A percentile compares a stretch with the other conserved stretches of the same genome.
Conservation (phyloP, 2,329 filamentous ascomycete species). For the Fusarium pseudoanthophilum region DNA sequence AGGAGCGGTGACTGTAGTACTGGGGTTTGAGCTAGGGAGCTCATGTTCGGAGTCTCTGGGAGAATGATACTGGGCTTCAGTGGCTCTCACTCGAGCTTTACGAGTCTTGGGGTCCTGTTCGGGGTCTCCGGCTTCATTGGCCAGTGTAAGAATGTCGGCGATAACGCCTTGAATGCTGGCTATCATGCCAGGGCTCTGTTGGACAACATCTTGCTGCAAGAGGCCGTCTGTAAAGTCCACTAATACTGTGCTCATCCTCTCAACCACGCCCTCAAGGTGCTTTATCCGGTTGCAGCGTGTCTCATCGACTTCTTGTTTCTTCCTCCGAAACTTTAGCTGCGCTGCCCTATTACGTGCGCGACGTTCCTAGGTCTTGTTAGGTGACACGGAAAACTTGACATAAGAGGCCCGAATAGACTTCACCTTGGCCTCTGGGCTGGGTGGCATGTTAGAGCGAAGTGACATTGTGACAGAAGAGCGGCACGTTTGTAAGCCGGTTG, state of each 20-base stretch:
- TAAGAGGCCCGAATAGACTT: background rate
- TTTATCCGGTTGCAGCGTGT: background rate
- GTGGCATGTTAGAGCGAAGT: background rate
- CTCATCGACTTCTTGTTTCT: background rate
- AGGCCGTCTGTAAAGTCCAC: background rate
- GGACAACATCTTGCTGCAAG: background rate
- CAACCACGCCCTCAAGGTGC: background rate
- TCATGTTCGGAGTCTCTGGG: background rate
- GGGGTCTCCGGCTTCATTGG: background rate
- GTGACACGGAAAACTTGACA: background rate
- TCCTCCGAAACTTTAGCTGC: background rate
- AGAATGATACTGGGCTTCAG: too few species aligned
- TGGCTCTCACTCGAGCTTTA: background rate
- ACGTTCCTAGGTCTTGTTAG: background rate
- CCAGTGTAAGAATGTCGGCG: background rate
- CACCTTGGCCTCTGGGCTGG: background rate
- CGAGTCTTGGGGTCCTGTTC: background rate
- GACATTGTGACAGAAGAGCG: background rate
- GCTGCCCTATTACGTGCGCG: background rate
- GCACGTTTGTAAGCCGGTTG: background rate
- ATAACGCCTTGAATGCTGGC: background rate
- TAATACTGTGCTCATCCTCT: conserved; percentile 1
- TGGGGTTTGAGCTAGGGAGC: background rate
- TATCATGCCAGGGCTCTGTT: background rate
- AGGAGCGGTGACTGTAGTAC: too few species aligned